These are phyloP conservation scores for Penicillium canescens DNA, from an alignment of 495 filamentous ascomycete genomes.

Conservation along the genomic window DNA sequence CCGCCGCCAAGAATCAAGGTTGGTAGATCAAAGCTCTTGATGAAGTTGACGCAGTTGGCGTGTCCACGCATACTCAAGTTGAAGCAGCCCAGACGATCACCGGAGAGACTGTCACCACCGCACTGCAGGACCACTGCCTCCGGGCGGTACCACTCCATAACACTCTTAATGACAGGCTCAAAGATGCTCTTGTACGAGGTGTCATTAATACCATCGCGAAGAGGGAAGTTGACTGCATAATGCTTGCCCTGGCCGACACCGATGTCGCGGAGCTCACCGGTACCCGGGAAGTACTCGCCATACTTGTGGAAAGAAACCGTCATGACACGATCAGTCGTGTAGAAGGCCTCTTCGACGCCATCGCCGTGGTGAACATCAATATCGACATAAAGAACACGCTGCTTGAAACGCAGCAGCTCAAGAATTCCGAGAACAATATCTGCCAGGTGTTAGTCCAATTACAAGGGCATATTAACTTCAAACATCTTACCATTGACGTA, in stretches of 20 bases:
- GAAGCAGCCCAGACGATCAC: slow-evolving; percentile 94
- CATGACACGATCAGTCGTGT: slow-evolving; percentile 97
- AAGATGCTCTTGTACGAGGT: slow-evolving; percentile 90
- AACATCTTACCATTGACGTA: slow-evolving; percentile 86
- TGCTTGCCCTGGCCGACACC: slow-evolving; percentile 91
- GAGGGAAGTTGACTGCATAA: slow-evolving; percentile 94
- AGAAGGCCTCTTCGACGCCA: slow-evolving; percentile 97
- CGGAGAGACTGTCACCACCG: slow-evolving; percentile 91
- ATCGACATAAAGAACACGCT: slow-evolving; percentile 94
- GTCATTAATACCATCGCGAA: slow-evolving; percentile 96
- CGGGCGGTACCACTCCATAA: slow-evolving; percentile 95
- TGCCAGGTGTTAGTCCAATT: slow-evolving; percentile 29
- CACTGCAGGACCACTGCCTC: slow-evolving; percentile 97
- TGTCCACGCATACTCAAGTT: slow-evolving; percentile 98
- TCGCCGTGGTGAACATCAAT: slow-evolving; percentile 99
- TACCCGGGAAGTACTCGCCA: slow-evolving; percentile 98
- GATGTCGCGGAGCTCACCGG: slow-evolving; percentile 92
- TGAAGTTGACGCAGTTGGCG: slow-evolving; percentile 94
- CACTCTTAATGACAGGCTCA: slow-evolving; percentile 86
- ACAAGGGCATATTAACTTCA: too few relatives aligned
- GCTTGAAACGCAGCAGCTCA: slow-evolving; percentile 90
- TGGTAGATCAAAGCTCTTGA: slow-evolving; percentile 89
- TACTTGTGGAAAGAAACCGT: slow-evolving; percentile 98
- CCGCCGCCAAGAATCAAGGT: slow-evolving; percentile 92
- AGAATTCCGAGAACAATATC: slow-evolving; percentile 97